Evolutionary conservation across 179 eudicot genomes (phyloP).

Genomic region (Camellia oleifera): DNA sequence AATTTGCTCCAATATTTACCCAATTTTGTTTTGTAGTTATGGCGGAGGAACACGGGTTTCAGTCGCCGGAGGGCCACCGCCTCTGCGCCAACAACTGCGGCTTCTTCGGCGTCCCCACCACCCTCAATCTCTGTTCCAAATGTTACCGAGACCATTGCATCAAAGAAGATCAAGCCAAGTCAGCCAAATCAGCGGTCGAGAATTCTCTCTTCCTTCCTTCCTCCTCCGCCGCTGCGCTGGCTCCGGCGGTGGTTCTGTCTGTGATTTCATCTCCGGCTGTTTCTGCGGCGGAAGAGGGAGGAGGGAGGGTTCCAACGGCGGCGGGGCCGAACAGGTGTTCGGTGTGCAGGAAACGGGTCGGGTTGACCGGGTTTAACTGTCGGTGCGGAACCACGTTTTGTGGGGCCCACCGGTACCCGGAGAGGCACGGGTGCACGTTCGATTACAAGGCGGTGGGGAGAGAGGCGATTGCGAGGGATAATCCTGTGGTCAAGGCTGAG

Average conservation of each 20-base stretch:
- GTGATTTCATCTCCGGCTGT: not conserved
- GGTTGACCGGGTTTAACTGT: slow-evolving; percentile 37
- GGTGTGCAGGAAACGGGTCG: slow-evolving; percentile 32
- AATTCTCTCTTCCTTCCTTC: slow-evolving; percentile 8
- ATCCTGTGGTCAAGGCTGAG: slow-evolving; percentile 35
- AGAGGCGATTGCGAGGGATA: slow-evolving; percentile 35
- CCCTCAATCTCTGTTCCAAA: slow-evolving; percentile 45
- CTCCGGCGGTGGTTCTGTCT: slow-evolving; percentile 3
- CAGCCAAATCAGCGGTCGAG: slow-evolving; percentile 32
- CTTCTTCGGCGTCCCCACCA: slow-evolving; percentile 45
- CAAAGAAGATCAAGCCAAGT: slow-evolving; percentile 33
- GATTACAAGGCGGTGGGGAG: slow-evolving; percentile 35
- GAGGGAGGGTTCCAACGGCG: slow-evolving; percentile 8
- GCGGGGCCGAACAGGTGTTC: slow-evolving; percentile 28
- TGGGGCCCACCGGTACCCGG: slow-evolving; percentile 39
- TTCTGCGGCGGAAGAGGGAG: not conserved
- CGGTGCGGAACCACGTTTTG: slow-evolving; percentile 38
- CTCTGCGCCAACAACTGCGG: slow-evolving; percentile 52
- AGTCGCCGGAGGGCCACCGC: slow-evolving; percentile 39
- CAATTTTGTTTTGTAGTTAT: not conserved
- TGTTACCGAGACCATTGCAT: slow-evolving; percentile 32
- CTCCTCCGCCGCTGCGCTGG: not conserved
- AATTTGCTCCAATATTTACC: not conserved
- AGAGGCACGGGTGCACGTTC: slow-evolving; percentile 33
- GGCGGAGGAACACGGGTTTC: slow-evolving; percentile 50